Conservation (phyloP, 352 stramenopile genomes). For the Globisporangium middletonii region DNA sequence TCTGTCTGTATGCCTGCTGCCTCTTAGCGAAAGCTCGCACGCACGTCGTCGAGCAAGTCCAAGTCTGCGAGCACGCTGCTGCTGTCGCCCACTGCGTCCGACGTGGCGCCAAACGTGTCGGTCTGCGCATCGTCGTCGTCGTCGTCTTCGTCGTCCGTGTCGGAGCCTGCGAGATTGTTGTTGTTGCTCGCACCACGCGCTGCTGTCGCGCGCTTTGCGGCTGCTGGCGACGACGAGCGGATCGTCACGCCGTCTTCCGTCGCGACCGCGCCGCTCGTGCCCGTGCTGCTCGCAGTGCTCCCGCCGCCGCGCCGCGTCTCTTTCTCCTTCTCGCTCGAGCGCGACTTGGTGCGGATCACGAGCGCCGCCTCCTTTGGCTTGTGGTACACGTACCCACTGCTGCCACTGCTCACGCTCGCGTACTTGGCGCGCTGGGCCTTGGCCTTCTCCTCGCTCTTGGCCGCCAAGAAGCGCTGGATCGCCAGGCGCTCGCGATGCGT, state of each 20-base stretch:
- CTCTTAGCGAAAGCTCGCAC: not conserved
- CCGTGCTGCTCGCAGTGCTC: slow-evolving; percentile 47
- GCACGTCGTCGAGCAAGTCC: slow-evolving; percentile 8
- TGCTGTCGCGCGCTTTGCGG: slow-evolving; percentile 1
- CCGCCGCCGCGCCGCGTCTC: slow-evolving; percentile 32
- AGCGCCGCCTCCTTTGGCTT: slow-evolving; percentile 76
- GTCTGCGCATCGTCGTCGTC: slow-evolving; percentile 38
- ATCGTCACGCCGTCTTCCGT: slow-evolving; percentile 47
- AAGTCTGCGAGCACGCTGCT: slow-evolving; percentile 9
- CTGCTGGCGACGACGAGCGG: slow-evolving; percentile 23
- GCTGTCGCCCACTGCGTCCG: slow-evolving; percentile 10
- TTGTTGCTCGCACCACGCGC: not conserved
- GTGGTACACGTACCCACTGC: slow-evolving; percentile 39
- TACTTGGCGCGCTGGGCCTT: slow-evolving; percentile 39
- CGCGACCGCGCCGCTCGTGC: slow-evolving; percentile 9
- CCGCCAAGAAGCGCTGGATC: slow-evolving; percentile 50
- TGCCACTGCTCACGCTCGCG: slow-evolving; percentile 12
- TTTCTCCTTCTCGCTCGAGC: slow-evolving; percentile 45
- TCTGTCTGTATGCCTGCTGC: not conserved
- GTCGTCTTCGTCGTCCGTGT: slow-evolving; percentile 68
- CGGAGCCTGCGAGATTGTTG: slow-evolving; percentile 32
- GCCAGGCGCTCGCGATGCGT: slow-evolving; percentile 34
- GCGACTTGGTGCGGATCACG: slow-evolving; percentile 73
- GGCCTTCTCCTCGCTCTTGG: slow-evolving; percentile 57
- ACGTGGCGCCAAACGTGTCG: slow-evolving; percentile 36